Evolutionary conservation across 2,329 filamentous ascomycete species (phyloP), one percentile per base, ranked within the genome.

Genomic region (Fusarium sp.): DNA sequence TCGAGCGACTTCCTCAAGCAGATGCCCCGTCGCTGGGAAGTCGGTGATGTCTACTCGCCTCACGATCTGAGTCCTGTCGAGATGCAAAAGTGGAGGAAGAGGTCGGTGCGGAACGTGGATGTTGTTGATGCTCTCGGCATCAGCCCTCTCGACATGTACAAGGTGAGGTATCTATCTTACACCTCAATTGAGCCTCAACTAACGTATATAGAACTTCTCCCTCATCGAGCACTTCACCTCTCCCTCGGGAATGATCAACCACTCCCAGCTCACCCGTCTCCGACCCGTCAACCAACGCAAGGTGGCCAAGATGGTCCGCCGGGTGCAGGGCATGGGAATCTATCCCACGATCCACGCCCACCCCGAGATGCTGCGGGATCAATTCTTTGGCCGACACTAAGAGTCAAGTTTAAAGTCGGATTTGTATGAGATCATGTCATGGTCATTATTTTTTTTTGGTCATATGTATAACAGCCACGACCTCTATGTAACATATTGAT

Each of bases 311-410:
- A 96, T 97, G 63, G 93, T 99, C 78, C 88, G 97, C 75, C 90
- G 97, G 77, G 93, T 94, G 22, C 92, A 98, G 78, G 97, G 95
- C 1, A 89, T 98, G 80, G 97, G 97, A 17, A 86, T 98, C 70
- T 95, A 98, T 89, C 97, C 97, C 27, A 97, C 92, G 81, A 93
- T 97, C 65, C 94, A 99, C 85, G 87, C 88, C 75, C 97, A 99
- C 85, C 97, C 97, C 4, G 94, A 97, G 82, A 87, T 97, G 66
- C 82, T 98, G 74, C 85, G 87, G 67, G 77, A 83, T 14, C 72
- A 81, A 22, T 83, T 84, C 77, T 84, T 79, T 69, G 68, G 60
- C 38, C 63, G 66, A 57, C 61, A 74, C 63, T 78, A 69, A 40
- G 43, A 22, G 63, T n/a, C 14, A 32, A 27, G 30, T 63, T 25